Evolutionary conservation across 2,329 filamentous ascomycete genomes (phyloP), one percentile per base, ranked within the genome.

Genomic region (Clarireedia homoeocarpa): DNA sequence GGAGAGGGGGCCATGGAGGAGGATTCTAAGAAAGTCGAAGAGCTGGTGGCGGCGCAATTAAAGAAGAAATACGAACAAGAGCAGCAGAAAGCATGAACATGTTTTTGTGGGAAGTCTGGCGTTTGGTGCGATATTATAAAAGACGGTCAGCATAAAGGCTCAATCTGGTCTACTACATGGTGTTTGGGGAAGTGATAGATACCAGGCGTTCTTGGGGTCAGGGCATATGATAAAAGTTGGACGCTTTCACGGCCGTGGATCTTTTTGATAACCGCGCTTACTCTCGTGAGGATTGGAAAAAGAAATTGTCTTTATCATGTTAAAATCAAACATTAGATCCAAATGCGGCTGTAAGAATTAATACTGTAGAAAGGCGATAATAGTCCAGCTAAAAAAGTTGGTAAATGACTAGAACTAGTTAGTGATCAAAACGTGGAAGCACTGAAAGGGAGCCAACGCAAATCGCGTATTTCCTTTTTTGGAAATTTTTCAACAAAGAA

Each of bases 1-100:
- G 61, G 71, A 45, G 71, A 71, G 46, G 60, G 59, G 7, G 69
- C 71, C 55, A 74, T 76, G 34, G 65, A 68, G 38, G 60, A 61
- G 4, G 70, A 77, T 50, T 66, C 71, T 42, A 70, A 71, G 51
- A 63, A 60, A 50, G 66, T 66, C 24, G 63, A 62, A 23, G 61
- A 65, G 36, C 45, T 68, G 53, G 53, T 66, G n/a, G 62, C 67
- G 36, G 55, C 45, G 9, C 53, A 63, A 10, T 48, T 66, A 44
- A 51, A 58, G 53, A 57, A 56, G 39, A 30, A 48, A 20, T 44
- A 47, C 20, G 20, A 55, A 23, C 51, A 53, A 53, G 49, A 53
- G 44, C 36, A 48, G 30, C 27, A 17, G 3, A 34, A 47, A 17
- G 49, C 14, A 46, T 56, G 24, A 39, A 39, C 14, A 30, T 30